Base-by-base conservation (phyloP, 805 yeast genomes). In the Sugiyamaella qingdaonensis region DNA sequence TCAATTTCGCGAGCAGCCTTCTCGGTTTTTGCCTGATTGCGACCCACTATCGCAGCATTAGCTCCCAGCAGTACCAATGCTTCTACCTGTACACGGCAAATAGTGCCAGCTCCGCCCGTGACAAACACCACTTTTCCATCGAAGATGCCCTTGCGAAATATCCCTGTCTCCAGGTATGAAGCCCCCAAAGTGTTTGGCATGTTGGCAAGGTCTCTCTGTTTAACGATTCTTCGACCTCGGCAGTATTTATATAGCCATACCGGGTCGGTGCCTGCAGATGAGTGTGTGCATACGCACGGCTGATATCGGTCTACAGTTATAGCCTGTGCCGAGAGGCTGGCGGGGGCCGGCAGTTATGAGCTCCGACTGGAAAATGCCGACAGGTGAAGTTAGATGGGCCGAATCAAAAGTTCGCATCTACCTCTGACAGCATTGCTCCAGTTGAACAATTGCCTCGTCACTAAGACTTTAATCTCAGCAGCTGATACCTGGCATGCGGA, bases 51-150 rank as follows among this genome's bases (percentile, higher is more conserved):
- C 4, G 87, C 87, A 13, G 95, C 96, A 63, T 88, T 76, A 51
- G 96, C 94, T 4, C 98, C 98, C 10, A 92, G 72, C 14, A 80
- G 70, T 2, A 89, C 85, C 70, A 92, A 58, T 0, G 96, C 96
- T 66, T 88, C 95, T 0, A 86, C 80, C 68, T 91, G 97, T 4
- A 86, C 92, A 46, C 94, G 75, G 68, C 97, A 91, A 52, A 92
- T 91, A n/a, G 96, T 82, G 10, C 97, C 97, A 1, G 97, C 94
- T 11, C 97, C 97, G 4, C 98, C 98, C 0, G 98, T 92, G 49
- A 89, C 88, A 60, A 91, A 86, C 4, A 82, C 94, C 2, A 88
- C 96, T 67, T 90, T 90, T 11, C 86, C 95, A 54, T 81, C 76
- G 73, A 90, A 90, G 37, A 89, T 62, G 58, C 79, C 86, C 0